A percentile compares a stretch with the other conserved stretches of the same genome.
phyloP scores from a whole-genome alignment of 2,329 filamentous ascomycete genomes.

The Lizonia empirigonia region DNA sequence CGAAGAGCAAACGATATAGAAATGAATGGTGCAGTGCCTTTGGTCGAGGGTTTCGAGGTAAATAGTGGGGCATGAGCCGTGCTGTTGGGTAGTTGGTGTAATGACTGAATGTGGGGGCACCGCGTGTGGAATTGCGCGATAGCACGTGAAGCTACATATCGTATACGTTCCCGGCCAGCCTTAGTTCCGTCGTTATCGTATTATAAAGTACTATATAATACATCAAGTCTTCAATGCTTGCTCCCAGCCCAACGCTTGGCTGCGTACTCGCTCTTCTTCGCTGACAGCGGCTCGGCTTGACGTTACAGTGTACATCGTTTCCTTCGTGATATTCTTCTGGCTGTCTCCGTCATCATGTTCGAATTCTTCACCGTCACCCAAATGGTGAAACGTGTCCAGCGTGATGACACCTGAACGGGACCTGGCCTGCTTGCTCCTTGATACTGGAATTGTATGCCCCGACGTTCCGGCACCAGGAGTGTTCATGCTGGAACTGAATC shows the following conservation, averaged over 20 bases:
- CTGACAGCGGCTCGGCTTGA: neutral
- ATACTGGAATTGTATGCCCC: constrained; percentile 17
- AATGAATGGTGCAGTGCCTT: neutral
- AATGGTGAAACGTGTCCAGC: constrained; percentile 26
- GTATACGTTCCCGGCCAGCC: no score
- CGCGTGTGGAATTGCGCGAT: constrained; percentile 1
- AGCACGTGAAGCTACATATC: constrained; percentile 6
- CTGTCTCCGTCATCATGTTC: constrained; percentile 30
- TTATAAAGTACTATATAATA: neutral
- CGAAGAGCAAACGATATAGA: neutral
- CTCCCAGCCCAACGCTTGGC: constrained; percentile 11
- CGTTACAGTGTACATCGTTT: constrained; percentile 34
- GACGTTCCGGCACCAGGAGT: constrained; percentile 27
- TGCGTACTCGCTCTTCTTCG: neutral
- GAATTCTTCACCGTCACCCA: constrained; percentile 20
- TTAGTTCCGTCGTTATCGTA: neutral
- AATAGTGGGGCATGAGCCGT: neutral
- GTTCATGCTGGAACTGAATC: constrained; percentile 20
- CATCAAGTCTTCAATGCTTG: constrained; percentile 1
- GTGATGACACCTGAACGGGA: constrained; percentile 16
- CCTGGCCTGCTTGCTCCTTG: neutral
- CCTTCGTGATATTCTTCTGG: constrained; percentile 50
- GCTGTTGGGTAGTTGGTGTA: neutral
- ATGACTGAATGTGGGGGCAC: neutral
- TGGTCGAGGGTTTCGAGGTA: neutral